Conservation (phyloP, 179 eudicot genomes). For the Corrigiola litoralis region DNA sequence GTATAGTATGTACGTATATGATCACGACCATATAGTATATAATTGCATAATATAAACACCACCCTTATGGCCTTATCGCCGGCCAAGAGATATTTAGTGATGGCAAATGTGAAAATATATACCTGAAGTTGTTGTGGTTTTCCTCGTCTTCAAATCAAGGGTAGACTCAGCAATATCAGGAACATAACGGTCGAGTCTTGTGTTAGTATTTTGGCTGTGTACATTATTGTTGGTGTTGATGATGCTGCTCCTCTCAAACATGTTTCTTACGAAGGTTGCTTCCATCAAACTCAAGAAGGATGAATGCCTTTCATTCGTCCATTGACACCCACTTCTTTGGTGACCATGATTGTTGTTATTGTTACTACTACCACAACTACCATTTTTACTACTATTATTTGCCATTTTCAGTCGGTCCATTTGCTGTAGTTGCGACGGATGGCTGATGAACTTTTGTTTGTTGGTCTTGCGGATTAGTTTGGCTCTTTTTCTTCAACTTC, state of each 20-base stretch:
- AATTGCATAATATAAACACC: too few species aligned
- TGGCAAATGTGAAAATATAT: neutral
- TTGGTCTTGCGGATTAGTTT: neutral
- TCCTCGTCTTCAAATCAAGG: slow-evolving; percentile 29
- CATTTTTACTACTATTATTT: neutral
- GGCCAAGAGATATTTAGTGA: neutral
- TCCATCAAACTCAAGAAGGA: slow-evolving; percentile 50
- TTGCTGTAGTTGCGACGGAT: neutral
- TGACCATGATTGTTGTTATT: neutral
- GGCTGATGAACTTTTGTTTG: neutral
- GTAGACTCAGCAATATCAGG: slow-evolving; percentile 64
- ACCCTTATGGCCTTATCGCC: neutral
- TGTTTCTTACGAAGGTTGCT: slow-evolving; percentile 40
- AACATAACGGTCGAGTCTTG: slow-evolving; percentile 41
- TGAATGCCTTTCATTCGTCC: slow-evolving; percentile 60
- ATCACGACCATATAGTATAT: too few species aligned
- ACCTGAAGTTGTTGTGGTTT: slow-evolving; percentile 15
- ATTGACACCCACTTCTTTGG: neutral
- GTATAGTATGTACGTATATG: too few species aligned
- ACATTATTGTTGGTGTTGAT: neutral
- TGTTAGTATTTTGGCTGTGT: neutral
- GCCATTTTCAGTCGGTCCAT: neutral
- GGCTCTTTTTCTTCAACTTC: neutral
- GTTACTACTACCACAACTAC: neutral
- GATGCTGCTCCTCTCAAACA: slow-evolving; percentile 22